Evolutionary conservation across 768 basidiomycete genomes (phyloP), one percentile per base, ranked within the genome.

Genomic region (Amanita molliuscula): DNA sequence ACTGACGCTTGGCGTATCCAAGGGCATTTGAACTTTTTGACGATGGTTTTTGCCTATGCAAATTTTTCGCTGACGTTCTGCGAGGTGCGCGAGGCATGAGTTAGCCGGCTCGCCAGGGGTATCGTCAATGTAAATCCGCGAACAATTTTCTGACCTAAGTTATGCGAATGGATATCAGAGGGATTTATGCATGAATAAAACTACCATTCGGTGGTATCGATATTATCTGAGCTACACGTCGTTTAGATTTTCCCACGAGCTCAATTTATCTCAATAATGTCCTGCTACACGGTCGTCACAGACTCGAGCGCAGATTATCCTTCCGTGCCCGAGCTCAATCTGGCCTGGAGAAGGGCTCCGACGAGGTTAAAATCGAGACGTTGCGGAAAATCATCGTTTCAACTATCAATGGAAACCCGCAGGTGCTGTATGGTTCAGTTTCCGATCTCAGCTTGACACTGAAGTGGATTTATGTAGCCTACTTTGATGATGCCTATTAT

Each of bases 351-450:
- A 97, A 96, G 70, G 94, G 95, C 50, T 84, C 89, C 18, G 93
- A 97, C 66, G 95, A 98, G 57, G 83, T 94, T 72, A 97, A 96
- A 72, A 72, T 95, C 59, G 93, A 97, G 72, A 89, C 92, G 62
- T 81, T 97, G 77, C 80, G 92, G 64, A 85, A 82, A 73, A 94
- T 98, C 68, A 85, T 97, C 55, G 76, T 91, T 50, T 81, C 88
- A 33, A 97, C 92, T 41, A 84, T 96, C 67, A 97, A 95, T 73
- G 95, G 94, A 31, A 92, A 90, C 66, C 75, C 84, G 55, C 88
- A 94, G 73, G 94, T 88, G 60, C 61, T n/a, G 82, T 61, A 25
- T 26, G 15, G 26, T 42, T 47, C 38, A 16, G 36, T 13, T 20
- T 26, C 20, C 43, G 10, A 44, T 31, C 38, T n/a, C 46, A 21